Evolutionary conservation across 495 filamentous ascomycete species (phyloP).

Genomic region (Parathielavia appendiculata): DNA sequence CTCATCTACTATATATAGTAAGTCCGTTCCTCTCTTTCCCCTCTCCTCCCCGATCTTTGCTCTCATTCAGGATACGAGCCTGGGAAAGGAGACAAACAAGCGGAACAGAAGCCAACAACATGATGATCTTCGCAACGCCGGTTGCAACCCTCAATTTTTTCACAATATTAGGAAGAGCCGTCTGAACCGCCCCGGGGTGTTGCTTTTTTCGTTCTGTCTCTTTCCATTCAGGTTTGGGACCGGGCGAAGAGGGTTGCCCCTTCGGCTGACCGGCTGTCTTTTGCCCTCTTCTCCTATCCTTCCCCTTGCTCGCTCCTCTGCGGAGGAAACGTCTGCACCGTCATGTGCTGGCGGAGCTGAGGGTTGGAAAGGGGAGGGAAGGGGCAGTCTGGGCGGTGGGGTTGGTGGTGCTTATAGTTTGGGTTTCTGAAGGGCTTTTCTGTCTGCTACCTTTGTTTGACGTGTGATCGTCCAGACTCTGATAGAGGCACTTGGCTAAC

Average conservation of each 20-base stretch:
- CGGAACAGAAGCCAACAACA: constrained; percentile 20
- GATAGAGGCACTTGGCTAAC: constrained; percentile 5
- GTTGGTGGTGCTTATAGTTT: constrained; percentile 45
- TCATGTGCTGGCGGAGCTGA: constrained; percentile 41
- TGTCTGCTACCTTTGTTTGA: neutral
- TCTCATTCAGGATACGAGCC: neutral
- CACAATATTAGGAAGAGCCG: constrained; percentile 47
- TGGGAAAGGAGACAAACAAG: neutral
- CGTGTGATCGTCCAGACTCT: neutral
- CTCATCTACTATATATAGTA: too few relatives aligned
- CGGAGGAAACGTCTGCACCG: constrained; percentile 38
- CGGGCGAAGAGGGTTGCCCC: neutral
- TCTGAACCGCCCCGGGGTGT: constrained; percentile 38
- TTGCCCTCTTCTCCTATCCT: constrained; percentile 4
- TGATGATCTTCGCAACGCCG: constrained; percentile 48
- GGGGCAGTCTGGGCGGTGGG: constrained; percentile 26
- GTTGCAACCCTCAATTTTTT: constrained; percentile 42
- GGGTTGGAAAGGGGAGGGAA: constrained; percentile 12
- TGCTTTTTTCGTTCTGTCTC: neutral
- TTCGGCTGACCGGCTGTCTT: constrained; percentile 14
- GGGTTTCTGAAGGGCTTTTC: constrained; percentile 44
- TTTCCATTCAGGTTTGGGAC: neutral
- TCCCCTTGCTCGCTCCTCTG: constrained; percentile 2
- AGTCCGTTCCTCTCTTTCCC: neutral
- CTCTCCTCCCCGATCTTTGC: neutral